Base-by-base conservation (phyloP, 768 basidiomycete genomes). In the Flagelloscypha sp. region DNA sequence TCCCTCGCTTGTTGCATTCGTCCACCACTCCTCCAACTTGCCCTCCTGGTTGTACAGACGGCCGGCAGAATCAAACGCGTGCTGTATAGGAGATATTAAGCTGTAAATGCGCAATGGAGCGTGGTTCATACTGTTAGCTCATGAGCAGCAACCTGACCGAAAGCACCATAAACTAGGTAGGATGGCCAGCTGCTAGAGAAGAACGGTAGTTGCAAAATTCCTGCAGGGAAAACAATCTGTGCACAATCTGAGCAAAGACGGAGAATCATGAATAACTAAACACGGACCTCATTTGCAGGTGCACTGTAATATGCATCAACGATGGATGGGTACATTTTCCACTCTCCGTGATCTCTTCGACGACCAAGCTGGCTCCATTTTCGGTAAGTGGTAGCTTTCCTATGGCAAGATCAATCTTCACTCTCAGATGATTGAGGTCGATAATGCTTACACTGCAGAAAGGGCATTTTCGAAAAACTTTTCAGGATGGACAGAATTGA, bases 171-270 rank as follows among this genome's bases (percentile, higher is more conserved):
- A 18, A 77, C 72, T 38, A 98, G 65, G 55, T 95, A 94, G 19
- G 74, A 66, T 4, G 95, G 95, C n/a, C 89, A 94, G 37, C 76
- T 66, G 35, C 73, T 64, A 4, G 72, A 74, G 66, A 92, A 97
- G 72, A 92, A 97, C 0, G 93, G 93, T 2, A 87, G 81, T 44
- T 82, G 88, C 12, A 98, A 61, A 48, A 98, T 92, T 17, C 95
- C 95, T 13, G 95, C 94, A 7, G 95, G 93, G 64, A 99, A 97
- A 15, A 90, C 87, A 34, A 93, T 90, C 81, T 87, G 28, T 16
- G n/a, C n/a, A n/a, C n/a, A n/a, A n/a, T n/a, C n/a, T n/a, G n/a
- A n/a, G n/a, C n/a, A 29, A 13, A 10, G 19, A 30, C 40, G 27
- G 11, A 32, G 4, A 28, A 17, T 30, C 11, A 10, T 24, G 10